These are phyloP conservation scores for Heritiera littoralis DNA, from an alignment of 345 rosid species.

Conservation along the genomic window DNA sequence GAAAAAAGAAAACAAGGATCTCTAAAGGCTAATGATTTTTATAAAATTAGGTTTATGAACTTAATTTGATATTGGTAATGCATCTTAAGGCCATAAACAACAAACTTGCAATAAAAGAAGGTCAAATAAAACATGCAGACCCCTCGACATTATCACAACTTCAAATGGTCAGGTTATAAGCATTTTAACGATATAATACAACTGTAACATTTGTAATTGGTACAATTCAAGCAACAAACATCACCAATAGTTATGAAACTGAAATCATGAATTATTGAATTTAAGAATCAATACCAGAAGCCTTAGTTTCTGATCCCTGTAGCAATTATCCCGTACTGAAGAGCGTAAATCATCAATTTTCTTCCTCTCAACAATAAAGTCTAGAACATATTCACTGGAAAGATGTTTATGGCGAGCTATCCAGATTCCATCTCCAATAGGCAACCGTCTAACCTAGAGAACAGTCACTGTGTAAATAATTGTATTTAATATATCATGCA, in stretches of 20 bases:
- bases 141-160: not conserved
- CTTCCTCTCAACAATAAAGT: constrained; percentile 95
- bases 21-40: not conserved
- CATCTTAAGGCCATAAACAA: not conserved
- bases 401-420: constrained; percentile 75
- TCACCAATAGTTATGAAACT: not conserved
- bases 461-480: constrained; percentile 11
- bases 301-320: constrained; percentile 86
- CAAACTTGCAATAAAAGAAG: not conserved
- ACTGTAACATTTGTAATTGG: not conserved
- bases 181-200: not conserved
- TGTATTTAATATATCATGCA: constrained; percentile 11
- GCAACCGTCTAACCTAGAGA: constrained; percentile 77
- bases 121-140: not conserved
- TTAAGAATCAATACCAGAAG: constrained; percentile 55
- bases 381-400: constrained; percentile 73
- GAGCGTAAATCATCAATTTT: constrained; percentile 76
- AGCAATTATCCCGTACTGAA: constrained; percentile 84
- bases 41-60: not conserved
- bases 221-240: constrained; percentile 4
- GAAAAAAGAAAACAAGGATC: too few relatives aligned
- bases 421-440: constrained; percentile 93
- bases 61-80: not conserved
- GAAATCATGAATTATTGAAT: not conserved
- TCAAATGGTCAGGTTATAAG: not conserved